A percentile compares a stretch with the other conserved stretches of the same genome.
Evolutionary conservation across 805 yeast genomes (phyloP).

Genomic region (Jamesozyma piceae): DNA sequence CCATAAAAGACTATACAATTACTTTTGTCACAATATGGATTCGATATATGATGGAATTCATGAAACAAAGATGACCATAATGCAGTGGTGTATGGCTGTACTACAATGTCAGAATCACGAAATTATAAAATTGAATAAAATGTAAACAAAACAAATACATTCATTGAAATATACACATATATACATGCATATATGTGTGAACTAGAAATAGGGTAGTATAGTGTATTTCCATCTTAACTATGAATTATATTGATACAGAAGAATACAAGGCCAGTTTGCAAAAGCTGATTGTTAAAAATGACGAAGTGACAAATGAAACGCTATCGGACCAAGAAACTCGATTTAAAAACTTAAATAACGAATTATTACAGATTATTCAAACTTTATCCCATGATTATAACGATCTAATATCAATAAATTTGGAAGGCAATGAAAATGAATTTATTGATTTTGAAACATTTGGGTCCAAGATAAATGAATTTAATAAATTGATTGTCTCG

Average conservation of each 20-base stretch:
- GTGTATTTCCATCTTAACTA: too few species aligned
- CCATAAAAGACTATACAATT: too few species aligned
- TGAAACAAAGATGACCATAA: too few species aligned
- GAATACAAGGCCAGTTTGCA: constrained; percentile 1
- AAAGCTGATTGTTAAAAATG: background rate
- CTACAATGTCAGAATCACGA: too few species aligned
- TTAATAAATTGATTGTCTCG: constrained; percentile 16
- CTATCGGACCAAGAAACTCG: constrained; percentile 1
- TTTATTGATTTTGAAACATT: constrained; percentile 14
- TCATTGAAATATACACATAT: background rate
- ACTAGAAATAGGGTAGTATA: too few species aligned
- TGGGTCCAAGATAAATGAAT: constrained; percentile 13
- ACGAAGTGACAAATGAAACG: background rate
- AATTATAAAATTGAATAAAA: too few species aligned
- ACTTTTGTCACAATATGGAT: too few species aligned
- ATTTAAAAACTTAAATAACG: constrained; percentile 2
- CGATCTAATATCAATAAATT: background rate
- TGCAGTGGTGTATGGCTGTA: too few species aligned
- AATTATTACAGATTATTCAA: constrained; percentile 3
- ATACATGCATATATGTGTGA: too few species aligned
- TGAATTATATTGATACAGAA: constrained; percentile 1
- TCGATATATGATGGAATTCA: too few species aligned
- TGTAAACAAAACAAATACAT: too few species aligned
- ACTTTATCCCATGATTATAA: constrained; percentile 1
- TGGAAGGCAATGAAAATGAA: background rate